These are phyloP conservation scores for Neonectria punicea DNA, from an alignment of 2,329 filamentous ascomycete genomes.

Conservation along the genomic window DNA sequence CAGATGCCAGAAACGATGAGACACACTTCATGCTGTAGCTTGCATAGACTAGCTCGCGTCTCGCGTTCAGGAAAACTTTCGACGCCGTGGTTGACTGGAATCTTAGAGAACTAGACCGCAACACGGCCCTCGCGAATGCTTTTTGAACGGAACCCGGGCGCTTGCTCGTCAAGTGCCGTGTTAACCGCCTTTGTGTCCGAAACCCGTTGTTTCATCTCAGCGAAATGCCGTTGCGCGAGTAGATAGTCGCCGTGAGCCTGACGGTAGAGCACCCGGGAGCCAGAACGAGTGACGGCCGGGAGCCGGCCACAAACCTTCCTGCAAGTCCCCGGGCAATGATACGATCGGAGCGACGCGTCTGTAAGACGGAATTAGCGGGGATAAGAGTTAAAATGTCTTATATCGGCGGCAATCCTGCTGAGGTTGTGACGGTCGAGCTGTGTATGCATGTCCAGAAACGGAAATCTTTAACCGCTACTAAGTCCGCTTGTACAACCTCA, in stretches of 20 bases:
- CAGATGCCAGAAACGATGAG: constrained; percentile 4
- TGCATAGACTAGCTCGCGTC: neutral
- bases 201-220: neutral
- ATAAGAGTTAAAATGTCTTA: constrained; percentile 16
- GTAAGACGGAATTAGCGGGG: constrained; percentile 29
- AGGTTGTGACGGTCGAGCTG: neutral
- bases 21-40: constrained; percentile 1
- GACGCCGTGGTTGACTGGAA: neutral
- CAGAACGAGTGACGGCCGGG: constrained; percentile 19
- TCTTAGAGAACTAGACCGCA: neutral
- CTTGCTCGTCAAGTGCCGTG: neutral
- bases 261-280: constrained; percentile 3
- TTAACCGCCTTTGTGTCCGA: neutral
- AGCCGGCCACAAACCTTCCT: constrained; percentile 16
- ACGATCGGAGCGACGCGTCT: neutral
- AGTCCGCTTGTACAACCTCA: constrained; percentile 9
- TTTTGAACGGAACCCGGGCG: neutral
- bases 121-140: neutral
- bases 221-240: neutral
- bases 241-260: neutral
- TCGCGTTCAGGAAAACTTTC: neutral
- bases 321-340: neutral
- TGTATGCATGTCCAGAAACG: constrained; percentile 12
- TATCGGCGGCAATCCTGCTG: neutral
- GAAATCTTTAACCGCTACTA: constrained; percentile 27